Evolutionary conservation across 2,329 filamentous ascomycete species (phyloP).

Genomic region (Alternaria burnsii): DNA sequence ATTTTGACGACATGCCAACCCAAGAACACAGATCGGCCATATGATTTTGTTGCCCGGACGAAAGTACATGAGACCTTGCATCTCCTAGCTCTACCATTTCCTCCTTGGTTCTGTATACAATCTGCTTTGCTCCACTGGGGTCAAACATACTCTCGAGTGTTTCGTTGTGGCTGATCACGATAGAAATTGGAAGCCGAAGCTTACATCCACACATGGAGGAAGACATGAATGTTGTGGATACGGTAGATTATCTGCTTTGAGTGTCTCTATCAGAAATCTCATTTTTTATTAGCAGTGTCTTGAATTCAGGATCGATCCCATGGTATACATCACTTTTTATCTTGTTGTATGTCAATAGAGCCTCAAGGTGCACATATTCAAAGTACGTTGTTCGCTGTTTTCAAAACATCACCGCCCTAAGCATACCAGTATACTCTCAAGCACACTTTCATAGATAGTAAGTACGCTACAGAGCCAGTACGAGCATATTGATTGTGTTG

Average conservation of each 20-base stretch:
- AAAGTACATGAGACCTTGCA: too few species aligned
- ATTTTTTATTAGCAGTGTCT: too few species aligned
- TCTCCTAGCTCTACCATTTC: too few species aligned
- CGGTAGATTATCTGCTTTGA: too few species aligned
- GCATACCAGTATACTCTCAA: not conserved
- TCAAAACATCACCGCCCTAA: not conserved
- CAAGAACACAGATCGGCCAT: rapidly evolving
- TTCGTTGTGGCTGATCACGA: too few species aligned
- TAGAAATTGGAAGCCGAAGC: too few species aligned
- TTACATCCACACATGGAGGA: too few species aligned
- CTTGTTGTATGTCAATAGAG: not conserved
- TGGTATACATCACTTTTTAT: rapidly evolving
- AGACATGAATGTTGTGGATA: too few species aligned
- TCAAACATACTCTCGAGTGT: too few species aligned
- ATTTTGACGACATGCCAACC: not conserved
- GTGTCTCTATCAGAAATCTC: too few species aligned
- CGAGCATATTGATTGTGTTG: not conserved
- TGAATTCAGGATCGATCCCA: rapidly evolving
- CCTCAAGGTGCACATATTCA: not conserved
- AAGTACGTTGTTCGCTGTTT: rapidly evolving
- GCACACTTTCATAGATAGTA: not conserved
- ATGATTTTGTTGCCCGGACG: rapidly evolving
- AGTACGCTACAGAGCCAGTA: not conserved
- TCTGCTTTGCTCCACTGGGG: too few species aligned
- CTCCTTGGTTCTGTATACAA: too few species aligned